Evolutionary conservation across 2,329 filamentous ascomycete species (phyloP), one percentile per base, ranked within the genome.

Genomic region (Ceratocystiopsis minuta): DNA sequence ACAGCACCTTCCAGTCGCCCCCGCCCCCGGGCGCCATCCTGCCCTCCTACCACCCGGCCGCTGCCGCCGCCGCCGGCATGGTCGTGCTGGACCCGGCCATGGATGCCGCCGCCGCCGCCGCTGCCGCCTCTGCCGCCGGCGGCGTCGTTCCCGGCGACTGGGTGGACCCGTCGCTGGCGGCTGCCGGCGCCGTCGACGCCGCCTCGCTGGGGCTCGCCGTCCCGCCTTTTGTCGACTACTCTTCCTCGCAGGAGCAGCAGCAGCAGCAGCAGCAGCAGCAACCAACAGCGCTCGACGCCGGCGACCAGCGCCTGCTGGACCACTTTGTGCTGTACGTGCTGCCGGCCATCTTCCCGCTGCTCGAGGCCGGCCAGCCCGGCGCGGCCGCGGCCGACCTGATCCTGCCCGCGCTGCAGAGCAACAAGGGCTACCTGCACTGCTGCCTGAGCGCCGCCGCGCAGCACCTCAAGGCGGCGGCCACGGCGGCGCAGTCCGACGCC

Each of bases 371-470:
- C 57, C 85, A 92, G 57, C 82, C 83, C 52, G 85, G 85, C 34
- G 82, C 80, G 2, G 77, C 85, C 34, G 75, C 79, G 46, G 78
- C 82, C 2, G 80, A 90, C 52, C 72, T 93, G 46, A 80, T 96
- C 50, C 72, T 96, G 15, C 85, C 83, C 5, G 83, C 88, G 9
- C 69, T 98, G 32, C 83, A 92, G 57, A 81, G 73, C 52, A 98
- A 96, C 71, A 87, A 83, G 59, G 80, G 78, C 50, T 98, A 95
- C 60, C 70, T 95, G 31, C 87, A 96, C 66, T 95, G 87, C 65
- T 96, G 88, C 62, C 67, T 98, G 47, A 92, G 85, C 66, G 85
- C 92, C 46, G 78, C 90, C 10, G 88, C 87, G 2, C 83, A 92
- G 55, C 90, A 98, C 62, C 75, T 83, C 61, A 95, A 95, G 67